Evolutionary conservation across 2,329 filamentous ascomycete species (phyloP).

Genomic region (Penicillium expansum): DNA sequence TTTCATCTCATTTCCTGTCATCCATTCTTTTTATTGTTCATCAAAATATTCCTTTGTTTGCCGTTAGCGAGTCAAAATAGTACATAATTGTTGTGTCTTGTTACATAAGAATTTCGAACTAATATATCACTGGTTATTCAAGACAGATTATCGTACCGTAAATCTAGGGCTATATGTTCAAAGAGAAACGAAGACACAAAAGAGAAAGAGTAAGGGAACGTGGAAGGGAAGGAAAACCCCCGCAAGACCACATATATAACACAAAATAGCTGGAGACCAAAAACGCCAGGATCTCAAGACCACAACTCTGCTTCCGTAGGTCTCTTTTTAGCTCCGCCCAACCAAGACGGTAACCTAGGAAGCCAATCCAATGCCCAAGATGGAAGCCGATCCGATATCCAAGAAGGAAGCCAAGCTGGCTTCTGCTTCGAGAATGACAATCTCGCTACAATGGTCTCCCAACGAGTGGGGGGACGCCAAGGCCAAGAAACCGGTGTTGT

Average conservation of each 20-base stretch:
- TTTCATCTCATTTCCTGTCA: not conserved
- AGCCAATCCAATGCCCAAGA: not conserved
- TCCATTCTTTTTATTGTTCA: not conserved
- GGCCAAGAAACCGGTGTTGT: slow-evolving; percentile 10
- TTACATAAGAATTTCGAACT: not conserved
- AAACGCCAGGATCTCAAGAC: slow-evolving; percentile 10
- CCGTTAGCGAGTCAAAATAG: slow-evolving; percentile 7
- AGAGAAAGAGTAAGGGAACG: not conserved
- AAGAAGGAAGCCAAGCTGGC: slow-evolving; percentile 10
- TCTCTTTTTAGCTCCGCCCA: slow-evolving; percentile 3
- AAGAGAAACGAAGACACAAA: not conserved
- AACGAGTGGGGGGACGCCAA: slow-evolving; percentile 13
- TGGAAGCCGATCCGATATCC: not conserved
- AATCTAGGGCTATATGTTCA: not conserved
- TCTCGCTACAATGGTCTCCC: slow-evolving; percentile 4
- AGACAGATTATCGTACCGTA: not conserved
- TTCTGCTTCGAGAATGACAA: slow-evolving; percentile 1
- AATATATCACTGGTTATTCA: not conserved
- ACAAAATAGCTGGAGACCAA: not conserved
- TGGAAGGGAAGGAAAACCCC: not conserved
- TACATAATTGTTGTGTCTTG: not conserved
- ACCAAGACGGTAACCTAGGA: slow-evolving; percentile 8
- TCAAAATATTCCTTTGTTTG: not conserved
- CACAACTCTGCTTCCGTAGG: slow-evolving; percentile 19
- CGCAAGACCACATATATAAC: not conserved